phyloP scores from a whole-genome alignment of 2,329 filamentous ascomycete species.

The Pyrenochaeta sp. region DNA sequence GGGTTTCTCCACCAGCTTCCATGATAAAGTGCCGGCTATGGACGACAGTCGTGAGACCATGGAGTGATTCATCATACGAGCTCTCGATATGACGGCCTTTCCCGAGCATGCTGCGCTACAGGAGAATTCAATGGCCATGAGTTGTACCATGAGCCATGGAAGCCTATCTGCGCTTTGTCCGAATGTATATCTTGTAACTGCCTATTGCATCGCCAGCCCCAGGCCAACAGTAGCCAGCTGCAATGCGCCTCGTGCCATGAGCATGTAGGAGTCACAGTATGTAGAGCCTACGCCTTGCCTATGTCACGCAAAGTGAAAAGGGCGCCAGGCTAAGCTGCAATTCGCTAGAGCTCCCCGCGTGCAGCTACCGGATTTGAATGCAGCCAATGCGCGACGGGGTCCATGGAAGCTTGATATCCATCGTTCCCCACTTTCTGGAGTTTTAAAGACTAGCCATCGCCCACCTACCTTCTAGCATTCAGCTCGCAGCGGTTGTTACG shows the following conservation, averaged over 20 bases:
- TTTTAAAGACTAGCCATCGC: conserved; percentile 6
- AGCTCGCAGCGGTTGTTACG: too few species aligned
- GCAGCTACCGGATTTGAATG: conserved; percentile 25
- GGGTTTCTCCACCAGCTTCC: too few species aligned
- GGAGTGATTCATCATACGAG: too few species aligned
- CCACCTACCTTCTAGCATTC: neutral
- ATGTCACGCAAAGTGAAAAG: conserved; percentile 25
- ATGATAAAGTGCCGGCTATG: too few species aligned
- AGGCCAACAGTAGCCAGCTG: neutral
- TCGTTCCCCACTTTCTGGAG: conserved; percentile 14
- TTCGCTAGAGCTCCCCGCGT: conserved; percentile 17
- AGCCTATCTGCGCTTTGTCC: too few species aligned
- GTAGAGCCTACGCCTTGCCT: neutral
- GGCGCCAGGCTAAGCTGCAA: conserved; percentile 28
- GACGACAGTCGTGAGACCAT: too few species aligned
- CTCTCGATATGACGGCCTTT: too few species aligned
- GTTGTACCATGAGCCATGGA: too few species aligned
- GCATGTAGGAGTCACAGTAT: conserved; percentile 11
- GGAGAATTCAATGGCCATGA: too few species aligned
- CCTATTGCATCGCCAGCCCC: neutral
- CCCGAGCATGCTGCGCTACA: too few species aligned
- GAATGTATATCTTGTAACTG: too few species aligned
- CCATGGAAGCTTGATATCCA: conserved; percentile 12
- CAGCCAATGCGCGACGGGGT: conserved; percentile 14
- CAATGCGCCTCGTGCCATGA: neutral